phyloP scores from a whole-genome alignment of 257 asterid species.

The Rauvolfia tetraphylla region DNA sequence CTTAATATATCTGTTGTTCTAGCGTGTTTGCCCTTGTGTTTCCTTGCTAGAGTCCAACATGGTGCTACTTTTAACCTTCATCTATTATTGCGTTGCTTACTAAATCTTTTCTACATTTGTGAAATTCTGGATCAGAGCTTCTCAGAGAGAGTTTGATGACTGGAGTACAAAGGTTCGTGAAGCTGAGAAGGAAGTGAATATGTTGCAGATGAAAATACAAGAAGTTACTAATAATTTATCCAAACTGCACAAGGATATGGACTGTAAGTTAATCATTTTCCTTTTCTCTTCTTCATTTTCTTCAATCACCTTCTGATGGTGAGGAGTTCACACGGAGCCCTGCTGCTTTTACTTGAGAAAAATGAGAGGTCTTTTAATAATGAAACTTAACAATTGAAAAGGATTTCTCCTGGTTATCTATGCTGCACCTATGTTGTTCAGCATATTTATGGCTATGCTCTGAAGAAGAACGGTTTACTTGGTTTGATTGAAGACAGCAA shows the following conservation, averaged over 20 bases:
- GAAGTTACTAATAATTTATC: conserved; percentile 69
- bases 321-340: background rate
- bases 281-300: conserved; percentile 1
- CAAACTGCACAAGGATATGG: conserved; percentile 69
- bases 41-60: background rate
- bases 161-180: conserved; percentile 66
- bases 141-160: conserved; percentile 69
- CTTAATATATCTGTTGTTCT: background rate
- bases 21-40: background rate
- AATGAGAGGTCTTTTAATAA: background rate
- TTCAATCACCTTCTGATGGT: conserved; percentile 4
- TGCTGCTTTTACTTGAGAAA: background rate
- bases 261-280: conserved; percentile 49
- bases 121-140: conserved; percentile 52
- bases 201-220: conserved; percentile 62
- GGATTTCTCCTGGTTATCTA: background rate
- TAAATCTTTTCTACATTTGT: conserved; percentile 11
- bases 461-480: background rate
- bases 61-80: background rate
- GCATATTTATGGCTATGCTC: background rate
- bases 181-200: conserved; percentile 81
- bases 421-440: background rate
- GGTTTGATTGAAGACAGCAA: background rate
- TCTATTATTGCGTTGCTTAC: background rate
- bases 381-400: background rate